Percentiles rank a stretch among this genome's conserved stretches.
Evolutionary conservation across 306 rosid species (phyloP).

Genomic region (Carpinus fangiana): DNA sequence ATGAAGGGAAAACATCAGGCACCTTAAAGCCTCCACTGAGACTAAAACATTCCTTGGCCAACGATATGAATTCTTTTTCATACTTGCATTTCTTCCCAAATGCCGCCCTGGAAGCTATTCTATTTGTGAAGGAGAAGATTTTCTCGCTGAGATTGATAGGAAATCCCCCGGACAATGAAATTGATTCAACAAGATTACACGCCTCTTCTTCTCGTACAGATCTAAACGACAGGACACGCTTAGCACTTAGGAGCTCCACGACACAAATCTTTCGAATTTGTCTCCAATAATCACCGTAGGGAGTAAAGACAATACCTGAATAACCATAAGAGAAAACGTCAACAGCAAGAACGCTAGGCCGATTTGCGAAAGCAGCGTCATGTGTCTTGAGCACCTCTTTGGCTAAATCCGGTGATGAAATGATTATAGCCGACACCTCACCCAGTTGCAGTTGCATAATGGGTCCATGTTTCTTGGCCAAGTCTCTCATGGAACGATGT

Average conservation of each 20-base stretch:
- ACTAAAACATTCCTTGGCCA: neutral
- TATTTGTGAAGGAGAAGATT: neutral
- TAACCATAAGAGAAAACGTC: neutral
- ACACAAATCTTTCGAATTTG: slow-evolving; percentile 4
- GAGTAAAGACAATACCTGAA: slow-evolving; percentile 6
- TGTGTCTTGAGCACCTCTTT: slow-evolving; percentile 17
- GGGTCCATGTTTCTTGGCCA: slow-evolving; percentile 8
- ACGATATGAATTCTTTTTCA: slow-evolving; percentile 10
- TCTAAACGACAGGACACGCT: slow-evolving; percentile 22
- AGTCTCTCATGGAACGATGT: neutral
- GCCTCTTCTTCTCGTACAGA: slow-evolving; percentile 26
- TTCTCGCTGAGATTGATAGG: slow-evolving; percentile 8
- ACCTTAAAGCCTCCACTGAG: neutral
- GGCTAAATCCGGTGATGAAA: slow-evolving; percentile 19
- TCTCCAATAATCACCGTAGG: slow-evolving; percentile 27
- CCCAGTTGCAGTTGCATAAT: slow-evolving; percentile 19
- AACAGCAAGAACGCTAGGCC: neutral
- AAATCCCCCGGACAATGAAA: neutral
- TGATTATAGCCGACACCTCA: neutral
- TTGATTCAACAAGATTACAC: slow-evolving; percentile 1
- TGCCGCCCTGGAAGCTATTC: neutral
- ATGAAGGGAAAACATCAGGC: slow-evolving; percentile 23
- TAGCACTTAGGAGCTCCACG: neutral
- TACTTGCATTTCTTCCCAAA: slow-evolving; percentile 9
- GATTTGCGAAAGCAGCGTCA: neutral